Base-by-base conservation (phyloP, 1,284 basidiomycete species). In the Ceratobasidium papillatum region DNA sequence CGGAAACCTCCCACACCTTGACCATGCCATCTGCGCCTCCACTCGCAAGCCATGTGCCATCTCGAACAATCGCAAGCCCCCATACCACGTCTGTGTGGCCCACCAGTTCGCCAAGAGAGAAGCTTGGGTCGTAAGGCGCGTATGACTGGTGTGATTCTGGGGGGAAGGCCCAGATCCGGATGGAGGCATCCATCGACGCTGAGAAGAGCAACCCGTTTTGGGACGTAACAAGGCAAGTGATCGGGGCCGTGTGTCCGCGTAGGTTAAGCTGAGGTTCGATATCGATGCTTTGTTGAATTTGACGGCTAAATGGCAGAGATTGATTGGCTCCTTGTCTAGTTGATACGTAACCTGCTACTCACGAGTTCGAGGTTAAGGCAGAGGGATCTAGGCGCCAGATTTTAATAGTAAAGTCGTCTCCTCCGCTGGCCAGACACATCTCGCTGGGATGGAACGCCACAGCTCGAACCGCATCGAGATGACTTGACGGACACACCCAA, bases 51-150 rank as follows among this genome's bases (percentile, higher is more conserved):
- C 92, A 89, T 74, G 88, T 88, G 82, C 92, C 91, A 78, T 91
- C 91, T 76, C 90, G 85, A 45, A 89, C 89, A 45, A 93, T 88
- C 30, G 93, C 91, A 63, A 99, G 84, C 80, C 96, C 96, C 96
- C 97, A 99, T 12, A 99, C 93, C 2, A 94, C 94, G 81, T 99
- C 95, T 0, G 94, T 94, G 81, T 98, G 95, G 0, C 95, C 96
- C 47, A 96, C 89, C 36, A 99, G 88, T 77, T 92, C 91, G 43
- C 92, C 93, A 47, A 93, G 86, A 47, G 90, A 87, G 22, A 90
- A 87, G 1, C 90, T 89, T 66, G 92, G 87, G 78, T 99, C 95
- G 81, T 93, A 95, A 0, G 95, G 91, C 8, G 93, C 93, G 81
- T 98, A 98, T 19, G 89, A 95, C 80, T 88, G 94, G 83, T 89